Base-by-base conservation (phyloP, 2,329 filamentous ascomycete species). In the Aspergillus ochraceus region DNA sequence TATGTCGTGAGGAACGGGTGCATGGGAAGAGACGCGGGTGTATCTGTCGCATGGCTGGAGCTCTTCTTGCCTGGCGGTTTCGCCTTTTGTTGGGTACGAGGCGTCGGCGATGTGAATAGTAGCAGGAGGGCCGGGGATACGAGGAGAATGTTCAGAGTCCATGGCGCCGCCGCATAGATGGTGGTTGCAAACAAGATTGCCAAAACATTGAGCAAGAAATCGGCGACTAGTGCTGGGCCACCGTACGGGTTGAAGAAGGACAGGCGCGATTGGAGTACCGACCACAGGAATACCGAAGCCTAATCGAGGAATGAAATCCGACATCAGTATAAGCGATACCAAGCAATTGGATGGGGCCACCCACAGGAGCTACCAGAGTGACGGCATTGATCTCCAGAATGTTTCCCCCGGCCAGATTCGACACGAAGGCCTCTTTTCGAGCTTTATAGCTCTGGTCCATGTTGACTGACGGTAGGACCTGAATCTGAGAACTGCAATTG, bases 1-100 rank as follows among this genome's bases (percentile, higher is more conserved):
- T 97, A 99, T 30, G 88, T 89, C 3, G 95, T 98, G 63, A 99
- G 82, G 78, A 97, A 98, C 0, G 95, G 91, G 77, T 96, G 96
- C 63, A 90, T 84, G 0, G 94, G 91, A 17, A 97, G 80, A 22
- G 80, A 79, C 62, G 84, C 80, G 17, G 81, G 71, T 30, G 59
- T 54, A 49, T 66, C 57, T 20, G 70, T 55, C 47, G 66, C 60
- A 39, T 55, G 55, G 36, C 65, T 59, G 29, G 64, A 52, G 19
- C 46, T 58, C 60, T 69, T 67, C 58, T 71, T 62, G 50, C 66
- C 62, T 59, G 72, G 66, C 46, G 74, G 70, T 65, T 74, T 76
- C 54, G 72, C 75, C 65, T 73, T 77, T 53, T 70, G 68, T 17
- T 66, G 63, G 29, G 66, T 61, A 46, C 68, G 73, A 10, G 68